Evolutionary conservation across 805 yeast genomes (phyloP), one percentile per base, ranked within the genome.

Genomic region (Debaryomyces prosopidis): DNA sequence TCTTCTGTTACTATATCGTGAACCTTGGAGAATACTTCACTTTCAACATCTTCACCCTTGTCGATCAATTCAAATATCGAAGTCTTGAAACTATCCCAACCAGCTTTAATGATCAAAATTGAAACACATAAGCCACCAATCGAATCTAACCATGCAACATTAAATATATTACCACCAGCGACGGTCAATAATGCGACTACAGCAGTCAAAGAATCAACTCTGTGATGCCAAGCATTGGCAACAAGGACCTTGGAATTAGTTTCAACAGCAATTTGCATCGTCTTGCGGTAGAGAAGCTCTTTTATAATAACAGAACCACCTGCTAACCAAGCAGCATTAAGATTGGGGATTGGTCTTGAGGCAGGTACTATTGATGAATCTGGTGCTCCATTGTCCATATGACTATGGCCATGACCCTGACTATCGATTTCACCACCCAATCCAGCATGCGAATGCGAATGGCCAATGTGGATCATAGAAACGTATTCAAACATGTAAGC

Each of bases 221-320:
- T 77, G 62, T 94, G 99, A 64, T 94, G 99, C 98, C 99, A 94
- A 3, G 99, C 99, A 60, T 94, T 94, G 3, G 99, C 99, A 40
- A 89, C 82, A 39, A 94, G 75, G 3, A 94, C 98, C 50, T 89
- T 89, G 0, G 97, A 89, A 59, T 88, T 87, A 23, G 89, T 79
- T 49, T 78, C 72, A 40, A 75, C 73, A 1, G 97, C 99, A 17
- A 94, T 82, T 49, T 82, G 81, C 66, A 84, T 77, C 0, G 99
- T 94, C 10, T 89, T 87, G 47, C 81, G 81, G 67, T 81, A 94
- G 35, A 94, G 80, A 79, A 96, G 81, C 65, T 94, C 99, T 61
- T 94, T 94, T 34, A 90, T 79, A 3, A 76, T 80, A 48, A 94
- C 89, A 1, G 97, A 89, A 1, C 84, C 97, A 46, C 86, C 82